These are phyloP conservation scores for Saturnispora diversa DNA, from an alignment of 805 yeast species.

Conservation along the genomic window DNA sequence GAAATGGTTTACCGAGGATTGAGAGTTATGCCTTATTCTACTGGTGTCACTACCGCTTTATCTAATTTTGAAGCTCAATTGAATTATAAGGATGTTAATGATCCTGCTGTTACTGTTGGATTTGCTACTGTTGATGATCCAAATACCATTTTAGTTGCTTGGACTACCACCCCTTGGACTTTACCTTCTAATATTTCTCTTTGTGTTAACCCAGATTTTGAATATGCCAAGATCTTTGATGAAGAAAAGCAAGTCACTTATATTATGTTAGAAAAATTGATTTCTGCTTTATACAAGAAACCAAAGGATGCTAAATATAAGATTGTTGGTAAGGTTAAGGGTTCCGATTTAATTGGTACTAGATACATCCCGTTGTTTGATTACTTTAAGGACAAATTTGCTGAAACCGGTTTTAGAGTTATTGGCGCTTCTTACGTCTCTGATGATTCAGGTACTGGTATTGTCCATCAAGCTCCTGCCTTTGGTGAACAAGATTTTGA, in stretches of 20 bases:
- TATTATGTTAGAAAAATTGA: slow-evolving; percentile 75
- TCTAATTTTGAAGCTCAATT: slow-evolving; percentile 98
- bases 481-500: slow-evolving; percentile 98
- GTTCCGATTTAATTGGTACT: slow-evolving; percentile 70
- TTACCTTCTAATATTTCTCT: slow-evolving; percentile 88
- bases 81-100: slow-evolving; percentile 93
- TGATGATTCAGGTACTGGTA: slow-evolving; percentile 96
- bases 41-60: slow-evolving; percentile 93
- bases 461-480: slow-evolving; percentile 97
- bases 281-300: slow-evolving; percentile 84
- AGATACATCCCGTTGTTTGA: slow-evolving; percentile 79
- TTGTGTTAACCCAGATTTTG: slow-evolving; percentile 85
- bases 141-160: slow-evolving; percentile 79
- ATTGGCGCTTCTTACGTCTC: slow-evolving; percentile 79
- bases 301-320: slow-evolving; percentile 85
- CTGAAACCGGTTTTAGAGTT: slow-evolving; percentile 75
- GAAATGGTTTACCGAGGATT: slow-evolving; percentile 88
- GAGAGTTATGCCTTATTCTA: slow-evolving; percentile 98
- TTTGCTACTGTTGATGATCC: slow-evolving; percentile 78
- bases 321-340: slow-evolving; percentile 71
- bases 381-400: slow-evolving; percentile 68
- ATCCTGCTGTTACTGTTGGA: slow-evolving; percentile 92
- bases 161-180: slow-evolving; percentile 99
- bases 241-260: slow-evolving; percentile 76
- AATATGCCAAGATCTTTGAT: slow-evolving; percentile 86